Conservation (phyloP, 257 asterid species). For the Przewalskia tangutica region DNA sequence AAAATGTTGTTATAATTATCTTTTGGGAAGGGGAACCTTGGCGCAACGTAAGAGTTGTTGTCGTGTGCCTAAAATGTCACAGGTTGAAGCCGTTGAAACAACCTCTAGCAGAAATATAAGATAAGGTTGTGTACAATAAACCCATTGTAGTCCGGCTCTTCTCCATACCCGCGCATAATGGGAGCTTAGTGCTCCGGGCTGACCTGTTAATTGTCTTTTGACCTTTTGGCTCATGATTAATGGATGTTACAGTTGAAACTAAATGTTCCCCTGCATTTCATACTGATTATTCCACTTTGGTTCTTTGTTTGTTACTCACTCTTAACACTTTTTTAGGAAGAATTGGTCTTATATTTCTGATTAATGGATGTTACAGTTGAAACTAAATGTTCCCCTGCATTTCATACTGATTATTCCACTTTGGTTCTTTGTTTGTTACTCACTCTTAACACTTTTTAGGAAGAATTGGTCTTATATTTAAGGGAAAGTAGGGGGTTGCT, state of each 20-base stretch:
- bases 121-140: too few species aligned
- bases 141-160: too few species aligned
- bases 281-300: not conserved
- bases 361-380: not conserved
- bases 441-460: not conserved
- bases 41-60: not conserved
- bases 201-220: not conserved
- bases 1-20: not conserved
- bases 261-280: not conserved
- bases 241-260: not conserved
- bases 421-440: not conserved
- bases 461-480: not conserved
- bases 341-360: too few species aligned
- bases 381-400: not conserved
- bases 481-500: too few species aligned
- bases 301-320: not conserved
- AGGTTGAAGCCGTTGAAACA: too few species aligned
- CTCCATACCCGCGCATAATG: too few species aligned
- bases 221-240: slow-evolving; percentile 1
- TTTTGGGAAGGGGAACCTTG: not conserved
- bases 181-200: not conserved
- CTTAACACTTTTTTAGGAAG: not conserved
- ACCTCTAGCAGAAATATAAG: too few species aligned
- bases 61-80: not conserved
- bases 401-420: not conserved